Evolutionary conservation across 345 rosid species (phyloP), one percentile per base, ranked within the genome.

Genomic region (Brassica juncea): DNA sequence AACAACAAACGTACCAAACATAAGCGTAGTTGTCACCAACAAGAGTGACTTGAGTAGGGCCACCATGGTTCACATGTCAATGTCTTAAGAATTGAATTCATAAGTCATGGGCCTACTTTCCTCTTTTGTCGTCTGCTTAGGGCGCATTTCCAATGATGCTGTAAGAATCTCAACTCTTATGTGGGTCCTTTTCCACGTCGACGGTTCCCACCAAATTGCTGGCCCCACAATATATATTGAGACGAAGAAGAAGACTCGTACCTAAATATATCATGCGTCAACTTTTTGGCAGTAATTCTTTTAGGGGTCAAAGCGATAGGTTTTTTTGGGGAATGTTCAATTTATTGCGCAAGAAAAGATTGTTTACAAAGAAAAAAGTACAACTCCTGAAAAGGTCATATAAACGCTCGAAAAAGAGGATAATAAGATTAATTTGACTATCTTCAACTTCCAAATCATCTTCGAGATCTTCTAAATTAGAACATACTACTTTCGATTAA

Each of bases 1-100:
- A 2, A 60, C 0, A 54, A 30, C 39, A 68, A 60, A 80, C 12
- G 58, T 80, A 35, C 71, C 62, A 52, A 80, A 70, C 73, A 34
- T 32, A 65, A 71, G 59, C 63, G 60, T 31, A 70, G 63, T 63
- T 80, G 83, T 70, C 76, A 75, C 55, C 72, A 15, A 55, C 66
- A 74, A 78, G 83, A 80, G 80, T 74, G 72, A 74, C 62, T 74
- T 39, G 21, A 2, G 80, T 80, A 23, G 73, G 83, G 76, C 12
- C 83, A 31, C 52, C 42, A 70, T 80, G 76, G 52, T 75, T 75
- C 72, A 80, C 75, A 62, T 68, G 79, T 80, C 79, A 80, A 71
- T 74, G 23, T 80, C 79, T 28, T 21, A 39, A 42, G 61, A 39
- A 71, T 69, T 5, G 37, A n/a, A 25, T 44, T 63, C 42, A 64